Evolutionary conservation across 495 filamentous ascomycete species (phyloP).

Genomic region (Ascodesmis nigricans): DNA sequence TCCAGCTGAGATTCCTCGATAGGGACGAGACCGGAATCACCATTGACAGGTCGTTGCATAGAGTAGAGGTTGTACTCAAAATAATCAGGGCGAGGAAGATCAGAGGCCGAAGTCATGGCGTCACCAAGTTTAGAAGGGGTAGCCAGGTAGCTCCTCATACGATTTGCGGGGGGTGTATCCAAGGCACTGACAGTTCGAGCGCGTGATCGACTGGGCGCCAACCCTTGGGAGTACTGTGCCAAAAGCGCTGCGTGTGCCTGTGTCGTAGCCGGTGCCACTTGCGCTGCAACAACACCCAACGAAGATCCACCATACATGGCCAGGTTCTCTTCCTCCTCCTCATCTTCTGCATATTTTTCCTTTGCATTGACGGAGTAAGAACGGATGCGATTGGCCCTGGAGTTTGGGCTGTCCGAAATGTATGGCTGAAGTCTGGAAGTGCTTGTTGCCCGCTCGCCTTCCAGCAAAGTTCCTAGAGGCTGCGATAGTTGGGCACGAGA

Average conservation of each 20-base stretch:
- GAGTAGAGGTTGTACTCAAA: too few species aligned
- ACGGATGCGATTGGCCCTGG: constrained; percentile 66
- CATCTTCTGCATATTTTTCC: constrained; percentile 86
- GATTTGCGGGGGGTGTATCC: constrained; percentile 54
- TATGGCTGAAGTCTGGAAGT: constrained; percentile 51
- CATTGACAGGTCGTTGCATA: constrained; percentile 17
- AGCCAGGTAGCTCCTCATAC: constrained; percentile 55
- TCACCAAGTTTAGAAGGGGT: constrained; percentile 68
- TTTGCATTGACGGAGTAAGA: constrained; percentile 98
- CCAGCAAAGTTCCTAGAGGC: constrained; percentile 29
- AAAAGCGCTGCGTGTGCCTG: constrained; percentile 85
- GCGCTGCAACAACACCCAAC: constrained; percentile 45
- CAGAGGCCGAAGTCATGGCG: constrained; percentile 58
- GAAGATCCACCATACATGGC: constrained; percentile 33
- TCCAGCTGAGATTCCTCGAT: constrained; percentile 39
- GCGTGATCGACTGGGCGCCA: constrained; percentile 50
- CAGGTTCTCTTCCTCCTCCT: constrained; percentile 68
- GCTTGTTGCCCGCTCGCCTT: constrained; percentile 28
- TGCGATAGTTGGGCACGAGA: constrained; percentile 47
- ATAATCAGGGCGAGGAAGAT: constrained; percentile 34
- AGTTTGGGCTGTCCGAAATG: constrained; percentile 54
- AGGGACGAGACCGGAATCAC: constrained; percentile 18
- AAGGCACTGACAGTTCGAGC: constrained; percentile 78
- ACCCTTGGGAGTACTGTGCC: constrained; percentile 47
- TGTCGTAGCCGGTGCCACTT: constrained; percentile 71